Conservation (phyloP, 2,329 filamentous ascomycete genomes). For the Biscogniauxia sp. region DNA sequence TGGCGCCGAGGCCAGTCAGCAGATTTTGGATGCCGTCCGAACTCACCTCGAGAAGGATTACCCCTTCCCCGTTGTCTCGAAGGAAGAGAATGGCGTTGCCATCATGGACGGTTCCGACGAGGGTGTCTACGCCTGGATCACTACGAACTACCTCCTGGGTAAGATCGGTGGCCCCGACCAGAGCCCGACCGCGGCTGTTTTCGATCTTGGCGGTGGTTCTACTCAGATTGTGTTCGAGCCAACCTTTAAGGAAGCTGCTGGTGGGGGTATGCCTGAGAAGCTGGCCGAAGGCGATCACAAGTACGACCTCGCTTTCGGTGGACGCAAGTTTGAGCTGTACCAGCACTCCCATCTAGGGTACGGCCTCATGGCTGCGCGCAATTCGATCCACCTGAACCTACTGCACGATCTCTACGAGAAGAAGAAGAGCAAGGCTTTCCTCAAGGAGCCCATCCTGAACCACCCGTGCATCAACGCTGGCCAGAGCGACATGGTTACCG, state of each 20-base stretch:
- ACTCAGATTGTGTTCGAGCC: constrained; percentile 99
- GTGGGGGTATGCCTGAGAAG: constrained; percentile 80
- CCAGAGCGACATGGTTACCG: constrained; percentile 69
- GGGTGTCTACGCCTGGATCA: constrained; percentile 98
- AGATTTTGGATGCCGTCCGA: constrained; percentile 83
- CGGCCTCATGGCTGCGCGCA: constrained; percentile 91
- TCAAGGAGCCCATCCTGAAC: constrained; percentile 36
- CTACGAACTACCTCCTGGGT: constrained; percentile 95
- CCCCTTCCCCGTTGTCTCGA: constrained; percentile 89
- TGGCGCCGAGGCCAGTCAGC: constrained; percentile 74
- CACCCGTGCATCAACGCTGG: constrained; percentile 72
- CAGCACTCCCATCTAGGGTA: constrained; percentile 98
- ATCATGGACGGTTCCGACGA: constrained; percentile 98
- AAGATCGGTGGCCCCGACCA: constrained; percentile 94
- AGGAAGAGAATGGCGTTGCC: constrained; percentile 80
- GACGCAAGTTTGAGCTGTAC: constrained; percentile 87
- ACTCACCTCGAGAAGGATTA: constrained; percentile 81
- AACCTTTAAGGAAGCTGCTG: constrained; percentile 71
- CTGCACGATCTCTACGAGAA: constrained; percentile 68
- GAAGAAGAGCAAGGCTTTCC: constrained; percentile 47
- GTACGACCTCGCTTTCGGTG: constrained; percentile 87
- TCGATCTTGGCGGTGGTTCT: constrained; percentile 93
- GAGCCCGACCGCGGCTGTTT: constrained; percentile 87
- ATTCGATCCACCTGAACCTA: constrained; percentile 76
- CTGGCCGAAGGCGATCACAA: constrained; percentile 92